Conservation (phyloP, 495 filamentous ascomycete species). For the Mytilinidion resinicola region DNA sequence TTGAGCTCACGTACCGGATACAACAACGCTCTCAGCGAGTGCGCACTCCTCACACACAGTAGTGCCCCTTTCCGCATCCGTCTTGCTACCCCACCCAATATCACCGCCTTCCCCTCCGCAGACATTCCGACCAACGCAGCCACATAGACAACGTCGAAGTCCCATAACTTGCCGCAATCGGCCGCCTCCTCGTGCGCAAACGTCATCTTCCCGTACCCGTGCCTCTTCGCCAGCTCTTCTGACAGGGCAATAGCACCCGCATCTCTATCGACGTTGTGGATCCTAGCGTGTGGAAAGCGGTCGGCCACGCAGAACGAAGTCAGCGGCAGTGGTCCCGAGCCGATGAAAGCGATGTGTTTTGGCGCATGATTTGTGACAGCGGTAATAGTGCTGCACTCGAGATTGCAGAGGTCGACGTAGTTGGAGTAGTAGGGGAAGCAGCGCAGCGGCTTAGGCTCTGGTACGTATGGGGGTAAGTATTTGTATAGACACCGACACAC, state of each 20-base stretch:
- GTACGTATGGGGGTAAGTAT: background rate
- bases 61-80: constrained; percentile 37
- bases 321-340: constrained; percentile 42
- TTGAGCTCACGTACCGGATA: constrained; percentile 38
- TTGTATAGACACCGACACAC: background rate
- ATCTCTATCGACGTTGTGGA: constrained; percentile 38
- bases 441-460: constrained; percentile 10
- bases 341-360: constrained; percentile 36
- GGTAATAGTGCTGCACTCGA: constrained; percentile 38
- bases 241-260: constrained; percentile 32
- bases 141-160: constrained; percentile 42
- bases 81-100: constrained; percentile 31
- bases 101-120: constrained; percentile 33
- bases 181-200: constrained; percentile 26
- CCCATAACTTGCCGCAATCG: constrained; percentile 18
- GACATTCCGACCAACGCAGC: constrained; percentile 42
- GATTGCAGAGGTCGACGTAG: constrained; percentile 39
- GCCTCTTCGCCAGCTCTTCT: constrained; percentile 4
- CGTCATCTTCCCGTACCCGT: constrained; percentile 12
- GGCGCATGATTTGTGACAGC: constrained; percentile 15
- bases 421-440: constrained; percentile 43
- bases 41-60: constrained; percentile 40
- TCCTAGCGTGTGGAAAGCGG: constrained; percentile 6
- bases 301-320: constrained; percentile 35
- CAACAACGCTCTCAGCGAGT: constrained; percentile 38